Conservation (phyloP, 371 early-diverging fungal species). For the Conidiobolus incongruus region DNA sequence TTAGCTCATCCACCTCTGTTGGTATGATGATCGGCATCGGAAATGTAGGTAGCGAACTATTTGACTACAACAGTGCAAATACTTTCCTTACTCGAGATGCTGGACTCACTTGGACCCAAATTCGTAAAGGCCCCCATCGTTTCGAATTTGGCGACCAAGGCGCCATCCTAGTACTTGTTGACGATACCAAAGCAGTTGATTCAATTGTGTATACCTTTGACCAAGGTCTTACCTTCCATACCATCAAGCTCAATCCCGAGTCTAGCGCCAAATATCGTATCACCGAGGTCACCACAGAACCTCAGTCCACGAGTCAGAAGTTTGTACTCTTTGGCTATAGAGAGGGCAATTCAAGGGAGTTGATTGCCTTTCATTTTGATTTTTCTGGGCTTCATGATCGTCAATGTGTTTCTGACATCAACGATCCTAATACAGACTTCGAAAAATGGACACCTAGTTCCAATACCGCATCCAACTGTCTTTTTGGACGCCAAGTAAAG, state of each 20-base stretch:
- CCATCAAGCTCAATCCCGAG: conserved; percentile 21
- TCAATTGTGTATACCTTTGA: conserved; percentile 28
- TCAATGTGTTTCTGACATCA: conserved; percentile 18
- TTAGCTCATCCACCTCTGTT: conserved; percentile 51
- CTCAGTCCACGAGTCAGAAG: conserved; percentile 41
- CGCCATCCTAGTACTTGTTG: conserved; percentile 37
- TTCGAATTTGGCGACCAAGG: conserved; percentile 82
- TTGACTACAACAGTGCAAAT: conserved; percentile 38
- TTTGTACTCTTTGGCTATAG: conserved; percentile 38
- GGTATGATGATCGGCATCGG: conserved; percentile 86
- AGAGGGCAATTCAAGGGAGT: conserved; percentile 11
- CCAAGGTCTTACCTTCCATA: conserved; percentile 33
- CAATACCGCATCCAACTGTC: conserved; percentile 20
- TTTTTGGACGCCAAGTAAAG: conserved; percentile 39
- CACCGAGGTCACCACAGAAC: conserved; percentile 39
- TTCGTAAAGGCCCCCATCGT: conserved; percentile 44
- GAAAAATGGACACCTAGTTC: conserved; percentile 48
- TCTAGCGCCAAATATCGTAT: conserved; percentile 23
- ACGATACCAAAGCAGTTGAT: conserved; percentile 52
- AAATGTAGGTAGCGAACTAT: conserved; percentile 52
- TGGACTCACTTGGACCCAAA: conserved; percentile 46
- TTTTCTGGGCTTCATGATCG: conserved; percentile 38
- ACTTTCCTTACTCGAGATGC: conserved; percentile 71
- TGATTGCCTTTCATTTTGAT: conserved; percentile 42
- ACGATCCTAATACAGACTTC: conserved; percentile 29